Evolutionary conservation across 192 early-diverging fungal species (phyloP), one percentile per base, ranked within the genome.

Genomic region (Coemansia sp.): DNA sequence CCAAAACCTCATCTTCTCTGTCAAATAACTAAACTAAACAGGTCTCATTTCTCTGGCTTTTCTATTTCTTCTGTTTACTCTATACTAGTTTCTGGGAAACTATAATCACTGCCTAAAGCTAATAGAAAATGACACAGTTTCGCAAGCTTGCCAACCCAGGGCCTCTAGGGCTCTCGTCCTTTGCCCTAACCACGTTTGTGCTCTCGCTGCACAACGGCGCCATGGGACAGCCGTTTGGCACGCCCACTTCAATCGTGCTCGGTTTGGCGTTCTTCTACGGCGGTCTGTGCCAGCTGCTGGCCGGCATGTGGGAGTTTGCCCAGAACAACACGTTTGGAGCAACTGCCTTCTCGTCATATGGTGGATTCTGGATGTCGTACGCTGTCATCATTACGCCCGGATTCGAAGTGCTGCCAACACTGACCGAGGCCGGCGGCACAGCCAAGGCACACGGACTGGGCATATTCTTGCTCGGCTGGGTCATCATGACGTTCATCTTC

Each of bases 261-360:
- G 88, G 88, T 53, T 72, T 89, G 7, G 88, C 87, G 11, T 64
- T 90, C 47, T 92, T 90, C 66, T 91, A 91, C 67, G 90, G 91
- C 52, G 92, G 92, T 4, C 52, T 92, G 23, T 73, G 82, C 56
- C 91, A 93, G 79, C 72, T 92, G 32, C 71, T 89, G 11, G 91
- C 90, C 56, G 92, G 91, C 55, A 91, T 92, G 90, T 91, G 89
- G 91, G 90, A 92, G 82, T 91, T 91, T 71, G 82, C 83, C 35
- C 70, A 75, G 4, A 86, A 88, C 55, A 92, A 93, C 67, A 91
- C 89, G 9, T 92, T 93, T 83, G 90, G 91, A 66, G 90, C 90
- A 55, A 92, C 89, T 11, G 89, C 88, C 9, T 92, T 92, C 76
- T 81, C 86, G 45, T 85, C 85, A 22, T 90, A 86, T 24, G 87